These are phyloP conservation scores for Emericellopsis atlantica DNA, from an alignment of 2,329 filamentous ascomycete species.

Conservation along the genomic window DNA sequence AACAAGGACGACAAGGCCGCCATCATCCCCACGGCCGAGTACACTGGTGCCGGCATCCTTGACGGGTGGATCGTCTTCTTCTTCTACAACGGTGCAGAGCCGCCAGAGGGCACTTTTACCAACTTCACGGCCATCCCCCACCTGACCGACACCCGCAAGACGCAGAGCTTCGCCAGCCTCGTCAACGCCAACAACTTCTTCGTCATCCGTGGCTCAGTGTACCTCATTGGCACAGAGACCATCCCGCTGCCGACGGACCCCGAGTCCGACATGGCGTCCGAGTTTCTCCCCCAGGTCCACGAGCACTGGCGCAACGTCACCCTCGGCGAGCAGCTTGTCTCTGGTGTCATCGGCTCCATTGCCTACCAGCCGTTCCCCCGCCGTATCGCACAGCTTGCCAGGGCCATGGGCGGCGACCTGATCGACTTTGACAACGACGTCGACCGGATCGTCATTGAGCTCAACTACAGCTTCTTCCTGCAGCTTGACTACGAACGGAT, in stretches of 20 bases:
- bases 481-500: conserved; percentile 12
- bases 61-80: conserved; percentile 47
- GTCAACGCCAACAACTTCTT: conserved; percentile 10
- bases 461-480: conserved; percentile 24
- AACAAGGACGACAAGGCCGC: conserved; percentile 46
- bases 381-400: conserved; percentile 16
- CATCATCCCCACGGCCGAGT: conserved; percentile 43
- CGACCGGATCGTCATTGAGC: conserved; percentile 27
- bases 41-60: conserved; percentile 16
- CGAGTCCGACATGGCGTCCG: conserved; percentile 14
- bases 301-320: conserved; percentile 15
- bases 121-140: conserved; percentile 24
- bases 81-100: conserved; percentile 46
- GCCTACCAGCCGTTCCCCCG: conserved; percentile 26
- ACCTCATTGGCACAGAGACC: conserved; percentile 22
- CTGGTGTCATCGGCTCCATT: conserved; percentile 14
- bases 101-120: conserved; percentile 39
- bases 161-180: conserved; percentile 33
- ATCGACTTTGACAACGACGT: conserved; percentile 22
- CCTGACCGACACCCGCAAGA: conserved; percentile 29
- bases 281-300: conserved; percentile 5
- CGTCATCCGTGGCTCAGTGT: conserved; percentile 5
- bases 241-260: conserved; percentile 16
- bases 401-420: conserved; percentile 21
- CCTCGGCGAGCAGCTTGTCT: not conserved